These are phyloP conservation scores for Juglanconis oblonga DNA, from an alignment of 2,329 filamentous ascomycete genomes.

Conservation along the genomic window DNA sequence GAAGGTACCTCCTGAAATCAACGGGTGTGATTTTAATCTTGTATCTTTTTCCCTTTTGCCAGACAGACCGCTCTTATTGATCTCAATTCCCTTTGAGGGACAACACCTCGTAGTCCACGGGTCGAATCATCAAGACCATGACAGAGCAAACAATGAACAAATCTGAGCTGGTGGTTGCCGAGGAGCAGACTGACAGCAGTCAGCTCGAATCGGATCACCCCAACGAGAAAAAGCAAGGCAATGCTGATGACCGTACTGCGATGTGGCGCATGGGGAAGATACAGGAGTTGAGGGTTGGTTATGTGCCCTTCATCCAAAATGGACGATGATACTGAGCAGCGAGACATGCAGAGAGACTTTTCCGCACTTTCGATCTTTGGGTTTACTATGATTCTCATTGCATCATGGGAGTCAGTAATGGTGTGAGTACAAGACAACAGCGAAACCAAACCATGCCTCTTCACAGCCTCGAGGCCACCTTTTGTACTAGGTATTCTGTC, in stretches of 20 bases:
- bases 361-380: conserved; percentile 48
- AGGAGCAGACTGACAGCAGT: background rate
- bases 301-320: background rate
- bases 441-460: too few species aligned
- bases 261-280: conserved; percentile 41
- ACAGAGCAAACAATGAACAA: background rate
- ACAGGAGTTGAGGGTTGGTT: conserved; percentile 41
- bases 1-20: too few species aligned
- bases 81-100: too few species aligned
- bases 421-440: conserved; percentile 24
- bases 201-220: background rate
- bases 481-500: background rate
- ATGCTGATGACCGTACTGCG: background rate
- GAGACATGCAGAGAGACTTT: conserved; percentile 38
- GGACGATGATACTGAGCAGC: too few species aligned
- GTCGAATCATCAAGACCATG: background rate
- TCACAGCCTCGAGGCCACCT: too few species aligned
- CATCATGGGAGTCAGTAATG: conserved; percentile 51
- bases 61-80: too few species aligned
- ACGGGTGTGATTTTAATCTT: too few species aligned
- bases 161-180: background rate
- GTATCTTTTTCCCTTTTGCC: too few species aligned
- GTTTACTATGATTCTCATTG: conserved; percentile 50
- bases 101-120: too few species aligned
- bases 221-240: background rate